Conservation (phyloP, 1,284 basidiomycete genomes). For the Puccinia coronata region DNA sequence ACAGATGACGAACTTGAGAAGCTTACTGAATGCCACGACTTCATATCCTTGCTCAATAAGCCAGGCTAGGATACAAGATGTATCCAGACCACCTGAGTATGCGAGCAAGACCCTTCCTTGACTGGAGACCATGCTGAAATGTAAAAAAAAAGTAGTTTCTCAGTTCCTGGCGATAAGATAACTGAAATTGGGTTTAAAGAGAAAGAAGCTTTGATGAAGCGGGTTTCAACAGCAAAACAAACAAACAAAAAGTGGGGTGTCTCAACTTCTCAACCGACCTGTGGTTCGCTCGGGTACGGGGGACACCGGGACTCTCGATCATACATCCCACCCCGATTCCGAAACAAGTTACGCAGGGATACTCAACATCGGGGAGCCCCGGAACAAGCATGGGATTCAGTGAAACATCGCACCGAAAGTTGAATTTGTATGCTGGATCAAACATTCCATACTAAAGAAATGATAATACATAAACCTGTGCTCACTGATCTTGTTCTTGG, state of each 20-base stretch:
- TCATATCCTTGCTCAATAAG: constrained; percentile 97
- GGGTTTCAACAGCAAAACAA: background rate
- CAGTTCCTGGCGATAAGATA: background rate
- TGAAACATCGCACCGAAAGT: too few relatives aligned
- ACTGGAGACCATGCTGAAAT: constrained; percentile 53
- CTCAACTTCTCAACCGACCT: background rate
- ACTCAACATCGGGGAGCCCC: background rate
- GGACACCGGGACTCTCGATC: background rate
- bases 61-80: constrained; percentile 95
- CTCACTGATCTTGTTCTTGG: too few relatives aligned
- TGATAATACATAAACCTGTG: too few relatives aligned
- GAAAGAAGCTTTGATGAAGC: background rate
- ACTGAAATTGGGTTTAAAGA: background rate
- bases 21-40: constrained; percentile 80
- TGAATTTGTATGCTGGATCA: too few relatives aligned
- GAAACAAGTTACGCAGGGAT: too few relatives aligned
- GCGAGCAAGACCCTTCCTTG: constrained; percentile 86
- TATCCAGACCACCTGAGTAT: constrained; percentile 97
- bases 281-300: background rate
- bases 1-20: constrained; percentile 28
- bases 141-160: too few relatives aligned
- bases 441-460: too few relatives aligned
- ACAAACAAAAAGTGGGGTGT: background rate
- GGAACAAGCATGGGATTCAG: background rate
- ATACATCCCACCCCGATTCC: background rate